A percentile compares a stretch with the other conserved stretches of the same genome.
phyloP scores from a whole-genome alignment of 345 rosid genomes.

The Citrus mangshanensis region DNA sequence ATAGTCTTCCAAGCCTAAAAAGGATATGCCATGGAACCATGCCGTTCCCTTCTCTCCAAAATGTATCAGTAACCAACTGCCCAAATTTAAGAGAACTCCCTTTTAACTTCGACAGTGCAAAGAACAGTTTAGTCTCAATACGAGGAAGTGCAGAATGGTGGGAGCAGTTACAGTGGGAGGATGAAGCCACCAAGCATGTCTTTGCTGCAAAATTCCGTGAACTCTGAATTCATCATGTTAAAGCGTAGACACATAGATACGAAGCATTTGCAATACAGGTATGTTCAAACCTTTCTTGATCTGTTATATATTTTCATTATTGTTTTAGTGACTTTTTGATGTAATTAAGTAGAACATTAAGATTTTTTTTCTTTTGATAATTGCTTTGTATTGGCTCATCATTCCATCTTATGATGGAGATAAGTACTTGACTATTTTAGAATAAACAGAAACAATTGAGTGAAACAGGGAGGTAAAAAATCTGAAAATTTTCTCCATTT shows the following conservation, averaged over 20 bases:
- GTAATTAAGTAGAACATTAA: no score
- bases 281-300: background rate
- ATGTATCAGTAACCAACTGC: background rate
- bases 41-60: constrained; percentile 14
- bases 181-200: constrained; percentile 7
- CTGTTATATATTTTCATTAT: no score
- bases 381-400: no score
- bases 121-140: constrained; percentile 3
- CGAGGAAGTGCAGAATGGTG: constrained; percentile 14
- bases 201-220: background rate
- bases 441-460: no score
- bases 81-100: constrained; percentile 18
- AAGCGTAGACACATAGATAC: no score
- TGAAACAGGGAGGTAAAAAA: no score
- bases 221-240: background rate
- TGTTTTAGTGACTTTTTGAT: no score
- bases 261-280: background rate
- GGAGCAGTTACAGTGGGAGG: constrained; percentile 24
- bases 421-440: no score
- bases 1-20: background rate
- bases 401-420: no score
- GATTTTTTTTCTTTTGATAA: no score
- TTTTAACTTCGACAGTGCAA: background rate
- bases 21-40: constrained; percentile 5
- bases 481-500: no score